Evolutionary conservation across 164 flowering plant genomes (phyloP).

Genomic region (Akebia trifoliata): DNA sequence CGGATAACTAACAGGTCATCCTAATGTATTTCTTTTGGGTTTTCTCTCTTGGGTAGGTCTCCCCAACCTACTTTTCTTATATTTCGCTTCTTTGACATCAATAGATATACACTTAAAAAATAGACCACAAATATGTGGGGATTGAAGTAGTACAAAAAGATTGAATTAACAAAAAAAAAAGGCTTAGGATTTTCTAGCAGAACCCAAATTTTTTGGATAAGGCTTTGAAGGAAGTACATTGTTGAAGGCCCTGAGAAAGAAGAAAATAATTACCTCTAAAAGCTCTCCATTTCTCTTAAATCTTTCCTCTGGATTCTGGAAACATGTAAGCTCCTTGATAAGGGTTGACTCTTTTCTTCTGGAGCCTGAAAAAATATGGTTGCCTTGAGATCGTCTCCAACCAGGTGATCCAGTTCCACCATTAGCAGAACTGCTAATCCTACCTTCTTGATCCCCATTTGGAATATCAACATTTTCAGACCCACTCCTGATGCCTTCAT

Average conservation of each 20-base stretch:
- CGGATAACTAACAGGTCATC: too few relatives aligned
- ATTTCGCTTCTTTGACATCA: too few relatives aligned
- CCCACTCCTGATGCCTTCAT: slow-evolving; percentile 23
- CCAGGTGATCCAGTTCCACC: slow-evolving; percentile 30
- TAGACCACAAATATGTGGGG: too few relatives aligned
- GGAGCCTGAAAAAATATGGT: slow-evolving; percentile 29
- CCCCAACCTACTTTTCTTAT: too few relatives aligned
- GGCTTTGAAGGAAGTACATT: not conserved
- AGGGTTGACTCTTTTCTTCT: slow-evolving; percentile 30
- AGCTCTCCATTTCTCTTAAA: slow-evolving; percentile 83
- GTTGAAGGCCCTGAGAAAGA: too few relatives aligned
- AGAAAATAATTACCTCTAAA: slow-evolving; percentile 57
- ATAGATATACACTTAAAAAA: too few relatives aligned
- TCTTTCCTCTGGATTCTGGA: slow-evolving; percentile 60
- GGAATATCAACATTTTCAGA: slow-evolving; percentile 28
- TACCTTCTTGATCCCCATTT: slow-evolving; percentile 25
- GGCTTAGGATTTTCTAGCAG: too few relatives aligned
- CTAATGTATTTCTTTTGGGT: too few relatives aligned
- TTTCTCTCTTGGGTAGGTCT: too few relatives aligned
- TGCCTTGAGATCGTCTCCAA: slow-evolving; percentile 29
- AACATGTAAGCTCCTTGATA: slow-evolving; percentile 31
- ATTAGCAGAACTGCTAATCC: slow-evolving; percentile 20
- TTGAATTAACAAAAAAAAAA: too few relatives aligned
- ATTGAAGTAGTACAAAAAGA: too few relatives aligned
- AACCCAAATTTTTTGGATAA: too few relatives aligned